These are phyloP conservation scores for Nakazawaea anatomiae DNA, from an alignment of 805 yeast genomes.

Conservation along the genomic window DNA sequence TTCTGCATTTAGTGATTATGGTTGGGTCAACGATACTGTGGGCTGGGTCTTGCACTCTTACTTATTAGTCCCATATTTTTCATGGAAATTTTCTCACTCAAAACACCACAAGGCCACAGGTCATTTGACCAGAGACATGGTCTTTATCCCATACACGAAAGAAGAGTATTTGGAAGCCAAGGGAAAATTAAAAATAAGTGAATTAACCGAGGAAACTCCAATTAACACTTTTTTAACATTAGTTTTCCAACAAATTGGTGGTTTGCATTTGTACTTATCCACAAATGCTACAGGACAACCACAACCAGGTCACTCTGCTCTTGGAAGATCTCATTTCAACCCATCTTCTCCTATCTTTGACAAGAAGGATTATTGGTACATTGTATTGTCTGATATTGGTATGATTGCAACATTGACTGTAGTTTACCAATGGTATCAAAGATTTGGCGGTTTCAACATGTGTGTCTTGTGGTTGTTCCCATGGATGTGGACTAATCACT, in stretches of 20 bases:
- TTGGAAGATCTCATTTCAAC: conserved; percentile 45
- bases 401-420: conserved; percentile 35
- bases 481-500: conserved; percentile 55
- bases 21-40: conserved; percentile 44
- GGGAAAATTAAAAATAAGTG: conserved; percentile 31
- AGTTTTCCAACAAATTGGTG: conserved; percentile 51
- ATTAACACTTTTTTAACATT: conserved; percentile 36
- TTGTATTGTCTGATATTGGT: conserved; percentile 52
- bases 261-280: conserved; percentile 43
- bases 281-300: conserved; percentile 56
- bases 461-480: conserved; percentile 53
- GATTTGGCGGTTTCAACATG: conserved; percentile 44
- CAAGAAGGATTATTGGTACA: conserved; percentile 46
- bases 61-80: conserved; percentile 52
- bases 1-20: conserved; percentile 53
- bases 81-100: conserved; percentile 56
- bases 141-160: conserved; percentile 50
- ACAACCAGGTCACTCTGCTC: conserved; percentile 33
- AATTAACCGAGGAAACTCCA: conserved; percentile 52
- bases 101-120: conserved; percentile 64
- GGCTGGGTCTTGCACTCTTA: conserved; percentile 61
- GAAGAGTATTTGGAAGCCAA: conserved; percentile 32
- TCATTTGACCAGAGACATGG: conserved; percentile 54
- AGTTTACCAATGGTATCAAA: conserved; percentile 47
- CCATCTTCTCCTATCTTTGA: conserved; percentile 54